Evolutionary conservation across 495 filamentous ascomycete species (phyloP).

Genomic region (Penicillium ochrochloron): DNA sequence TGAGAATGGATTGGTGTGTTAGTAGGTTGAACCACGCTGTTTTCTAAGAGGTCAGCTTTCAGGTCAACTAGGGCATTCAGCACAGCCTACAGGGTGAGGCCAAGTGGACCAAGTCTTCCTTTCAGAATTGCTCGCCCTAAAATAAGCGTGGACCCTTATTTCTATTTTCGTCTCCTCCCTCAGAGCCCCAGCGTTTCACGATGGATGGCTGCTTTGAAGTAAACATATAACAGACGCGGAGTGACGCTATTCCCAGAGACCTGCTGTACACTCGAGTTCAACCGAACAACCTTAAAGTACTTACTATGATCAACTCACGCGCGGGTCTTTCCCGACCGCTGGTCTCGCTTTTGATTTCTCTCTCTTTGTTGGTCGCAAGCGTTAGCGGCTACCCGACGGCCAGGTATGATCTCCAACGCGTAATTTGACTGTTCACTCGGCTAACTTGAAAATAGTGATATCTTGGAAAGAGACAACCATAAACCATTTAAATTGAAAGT

Average conservation of each 20-base stretch:
- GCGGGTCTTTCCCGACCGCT: neutral
- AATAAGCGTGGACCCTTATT: neutral
- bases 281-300: no score
- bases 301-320: neutral
- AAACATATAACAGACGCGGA: neutral
- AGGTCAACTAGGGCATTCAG: neutral
- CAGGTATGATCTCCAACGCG: neutral
- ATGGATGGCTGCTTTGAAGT: neutral
- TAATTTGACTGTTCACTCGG: neutral
- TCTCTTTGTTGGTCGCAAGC: slow-evolving; percentile 1
- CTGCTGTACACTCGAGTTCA: neutral
- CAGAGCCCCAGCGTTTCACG: neutral
- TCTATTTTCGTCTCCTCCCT: neutral
- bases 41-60: neutral
- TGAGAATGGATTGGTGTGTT: neutral
- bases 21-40: neutral
- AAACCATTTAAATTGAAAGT: neutral
- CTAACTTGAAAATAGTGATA: neutral
- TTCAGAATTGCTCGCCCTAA: neutral
- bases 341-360: neutral
- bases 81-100: neutral
- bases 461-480: neutral
- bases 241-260: neutral
- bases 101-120: neutral
- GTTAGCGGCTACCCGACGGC: neutral